Base-by-base conservation (phyloP, 2,329 filamentous ascomycete genomes). In the Hypoxylon sp. region DNA sequence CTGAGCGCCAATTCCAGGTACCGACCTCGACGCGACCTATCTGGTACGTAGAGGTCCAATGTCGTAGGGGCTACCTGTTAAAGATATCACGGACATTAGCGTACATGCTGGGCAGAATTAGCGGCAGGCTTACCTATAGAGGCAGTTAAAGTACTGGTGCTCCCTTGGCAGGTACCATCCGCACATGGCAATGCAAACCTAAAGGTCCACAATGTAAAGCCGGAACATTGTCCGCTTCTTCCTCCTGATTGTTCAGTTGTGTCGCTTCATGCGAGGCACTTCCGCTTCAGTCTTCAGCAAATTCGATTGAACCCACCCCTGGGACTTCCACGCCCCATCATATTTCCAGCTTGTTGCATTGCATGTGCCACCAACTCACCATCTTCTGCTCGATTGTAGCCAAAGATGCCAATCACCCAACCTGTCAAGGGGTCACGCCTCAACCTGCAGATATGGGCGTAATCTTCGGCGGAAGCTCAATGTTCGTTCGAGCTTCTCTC, bases 341-440 rank as follows among this genome's bases (percentile, higher is more conserved):
- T 40, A 55, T 32, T 46, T 56, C 28, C 50, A 64, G 33, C 46
- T 49, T 49, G 60, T 64, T 64, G 49, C 61, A 67, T 67, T 57
- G 67, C 61, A 67, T 67, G 58, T 65, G 64, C 67, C 56, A 59
- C 65, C 66, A 69, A 56, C 60, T 57, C 36, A 52, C 64, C 64
- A 59, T 42, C 36, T 50, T 49, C 36, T 32, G 26, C 54, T 42
- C 32, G 33, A 61, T 36, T 50, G 24, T 56, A 44, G 40, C 22
- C 46, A 61, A 38, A 14, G 7, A 32, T 64, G 44, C 55, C 51
- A 63, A 66, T 62, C 33, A 32, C 16, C 58, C 38, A 38, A 38
- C 46, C 36, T 52, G 26, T 12, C 26, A 26, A 20, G 48, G 48
- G 59, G 57, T 61, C 61, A 69, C 48, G 60, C 50, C 45, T 52